These are phyloP conservation scores for Tolypocladium guangdongense DNA, from an alignment of 2,329 filamentous ascomycete genomes.

Conservation along the genomic window DNA sequence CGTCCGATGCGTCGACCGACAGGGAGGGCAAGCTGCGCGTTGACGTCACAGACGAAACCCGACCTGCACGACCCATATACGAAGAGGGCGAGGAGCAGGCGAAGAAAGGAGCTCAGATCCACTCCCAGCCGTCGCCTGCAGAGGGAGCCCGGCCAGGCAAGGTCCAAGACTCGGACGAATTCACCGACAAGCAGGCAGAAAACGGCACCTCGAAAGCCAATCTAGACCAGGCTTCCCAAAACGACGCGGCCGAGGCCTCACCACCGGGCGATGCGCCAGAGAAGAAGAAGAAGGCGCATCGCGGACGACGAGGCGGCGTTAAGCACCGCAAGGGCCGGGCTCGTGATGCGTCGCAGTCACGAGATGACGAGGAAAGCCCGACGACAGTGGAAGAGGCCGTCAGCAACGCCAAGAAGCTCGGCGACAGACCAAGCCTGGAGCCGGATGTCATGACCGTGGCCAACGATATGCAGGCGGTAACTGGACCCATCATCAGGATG, in stretches of 20 bases:
- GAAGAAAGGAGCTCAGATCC: neutral
- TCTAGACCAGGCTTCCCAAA: neutral
- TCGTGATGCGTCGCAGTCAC: constrained; percentile 39
- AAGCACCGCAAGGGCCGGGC: constrained; percentile 52
- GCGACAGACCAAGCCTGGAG: constrained; percentile 41
- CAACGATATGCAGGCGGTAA: constrained; percentile 48
- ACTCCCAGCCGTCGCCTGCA: neutral
- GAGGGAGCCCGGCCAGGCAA: neutral
- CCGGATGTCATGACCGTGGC: constrained; percentile 50
- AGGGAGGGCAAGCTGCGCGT: neutral
- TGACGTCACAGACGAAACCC: neutral
- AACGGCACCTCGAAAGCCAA: neutral
- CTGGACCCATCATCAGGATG: constrained; percentile 48
- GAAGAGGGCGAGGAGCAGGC: neutral
- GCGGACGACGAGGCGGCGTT: constrained; percentile 61
- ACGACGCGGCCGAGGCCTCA: neutral
- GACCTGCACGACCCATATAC: no score
- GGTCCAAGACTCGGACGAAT: neutral
- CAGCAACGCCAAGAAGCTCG: constrained; percentile 47
- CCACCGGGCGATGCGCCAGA: constrained; percentile 16
- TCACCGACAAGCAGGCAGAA: neutral
- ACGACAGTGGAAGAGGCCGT: constrained; percentile 51
- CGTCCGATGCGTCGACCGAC: constrained; percentile 2
- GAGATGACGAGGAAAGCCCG: constrained; percentile 32
- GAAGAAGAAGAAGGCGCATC: constrained; percentile 58